Base-by-base conservation (phyloP, 352 stramenopile species). In the Phytophthora idaei region DNA sequence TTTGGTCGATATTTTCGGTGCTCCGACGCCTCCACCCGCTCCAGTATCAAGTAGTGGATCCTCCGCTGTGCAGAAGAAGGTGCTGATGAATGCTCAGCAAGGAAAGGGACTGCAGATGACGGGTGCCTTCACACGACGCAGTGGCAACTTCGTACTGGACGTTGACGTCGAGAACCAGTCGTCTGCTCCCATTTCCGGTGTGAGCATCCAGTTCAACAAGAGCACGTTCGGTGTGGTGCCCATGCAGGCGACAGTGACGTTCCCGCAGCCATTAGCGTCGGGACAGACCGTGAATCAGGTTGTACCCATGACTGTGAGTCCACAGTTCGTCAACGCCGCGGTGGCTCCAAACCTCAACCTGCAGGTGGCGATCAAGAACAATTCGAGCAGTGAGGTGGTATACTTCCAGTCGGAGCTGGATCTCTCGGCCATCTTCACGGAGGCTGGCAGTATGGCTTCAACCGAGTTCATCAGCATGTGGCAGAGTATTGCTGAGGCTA, bases 191-290 rank as follows among this genome's bases (percentile, higher is more conserved):
- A 92, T 99, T 60, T 61, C 71, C 1, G 82, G 85, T 9, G 76
- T 99, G 31, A 97, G 96, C 34, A 96, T 99, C 59, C 97, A 99
- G 74, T 82, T 99, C 34, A 99, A 99, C 85, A 99, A 99, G 83
- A 98, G 96, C 72, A 96, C 94, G 31, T 99, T 99, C 75, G 96
- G 96, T 37, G 85, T 99, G 12, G 92, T 94, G 48, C 97, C 97
- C 5, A 83, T 93, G 70, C 94, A 96, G 64, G 92, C 96, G 57
- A 92, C 97, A 51, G 90, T 99, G 44, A 79, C 72, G 11, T 94
- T 93, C 69, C 67, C 85, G 6, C 73, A 87, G 73, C 79, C 77
- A 15, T 64, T 93, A 4, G 77, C 73, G 4, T 81, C 77, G 12
- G 91, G 90, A n/a, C 88, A 97, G 71, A 87, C 73, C 5, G 73